Conservation (phyloP, 495 filamentous ascomycete species). For the Daldinia caldariorum region DNA sequence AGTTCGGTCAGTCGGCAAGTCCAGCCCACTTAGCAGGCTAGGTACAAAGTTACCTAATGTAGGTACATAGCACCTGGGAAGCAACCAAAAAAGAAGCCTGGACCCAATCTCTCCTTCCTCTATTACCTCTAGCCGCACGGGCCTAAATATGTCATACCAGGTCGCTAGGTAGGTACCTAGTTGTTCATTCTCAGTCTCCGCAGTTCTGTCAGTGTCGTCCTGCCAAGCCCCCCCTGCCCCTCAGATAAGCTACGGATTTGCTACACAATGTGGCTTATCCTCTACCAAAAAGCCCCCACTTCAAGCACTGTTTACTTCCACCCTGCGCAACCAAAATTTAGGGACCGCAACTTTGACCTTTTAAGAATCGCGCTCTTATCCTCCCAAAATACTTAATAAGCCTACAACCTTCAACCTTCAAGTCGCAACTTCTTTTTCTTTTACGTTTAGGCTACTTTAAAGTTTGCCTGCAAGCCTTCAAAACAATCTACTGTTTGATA, state of each 20-base stretch:
- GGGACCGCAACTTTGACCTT: constrained; percentile 42
- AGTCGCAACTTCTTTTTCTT: constrained; percentile 25
- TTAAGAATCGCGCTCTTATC: constrained; percentile 38
- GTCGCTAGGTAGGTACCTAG: neutral
- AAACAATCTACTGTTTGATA: constrained; percentile 15
- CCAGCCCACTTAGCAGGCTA: neutral
- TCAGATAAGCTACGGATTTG: constrained; percentile 13
- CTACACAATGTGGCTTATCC: constrained; percentile 3
- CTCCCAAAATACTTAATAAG: constrained; percentile 13
- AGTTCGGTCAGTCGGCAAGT: neutral
- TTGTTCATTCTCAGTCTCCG: neutral
- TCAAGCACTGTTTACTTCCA: constrained; percentile 42
- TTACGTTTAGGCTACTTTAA: neutral
- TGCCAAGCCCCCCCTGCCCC: constrained; percentile 27
- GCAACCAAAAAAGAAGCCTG: neutral
- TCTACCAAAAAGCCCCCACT: constrained; percentile 33
- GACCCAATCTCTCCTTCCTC: neutral
- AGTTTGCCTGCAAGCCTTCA: constrained; percentile 1
- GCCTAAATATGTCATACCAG: constrained; percentile 16
- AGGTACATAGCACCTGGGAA: too few relatives aligned
- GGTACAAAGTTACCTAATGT: too few relatives aligned
- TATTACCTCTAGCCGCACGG: neutral
- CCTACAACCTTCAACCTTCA: constrained; percentile 9
- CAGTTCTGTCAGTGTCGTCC: constrained; percentile 4
- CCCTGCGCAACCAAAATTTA: constrained; percentile 37